Conservation (phyloP, 2,329 filamentous ascomycete genomes). For the Boeremia lycopersici region DNA sequence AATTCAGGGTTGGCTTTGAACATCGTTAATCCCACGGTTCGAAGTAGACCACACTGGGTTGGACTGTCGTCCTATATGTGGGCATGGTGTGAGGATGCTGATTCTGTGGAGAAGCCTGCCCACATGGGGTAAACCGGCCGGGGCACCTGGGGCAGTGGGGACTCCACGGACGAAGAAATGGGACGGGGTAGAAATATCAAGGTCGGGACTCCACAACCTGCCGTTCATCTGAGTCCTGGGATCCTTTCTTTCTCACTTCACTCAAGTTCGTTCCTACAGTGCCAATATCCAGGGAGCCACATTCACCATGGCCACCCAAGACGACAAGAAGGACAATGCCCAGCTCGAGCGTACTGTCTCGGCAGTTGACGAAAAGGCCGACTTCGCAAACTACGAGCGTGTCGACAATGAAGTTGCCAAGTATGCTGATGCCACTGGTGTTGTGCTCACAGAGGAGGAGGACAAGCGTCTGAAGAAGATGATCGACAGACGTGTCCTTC, state of each 20-base stretch:
- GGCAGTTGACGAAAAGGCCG: conserved; percentile 54
- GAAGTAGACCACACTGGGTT: conserved; percentile 14
- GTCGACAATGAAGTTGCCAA: conserved; percentile 74
- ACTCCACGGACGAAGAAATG: conserved; percentile 23
- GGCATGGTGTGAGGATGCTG: conserved; percentile 21
- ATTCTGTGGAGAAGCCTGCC: conserved; percentile 29
- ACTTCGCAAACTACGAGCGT: conserved; percentile 62
- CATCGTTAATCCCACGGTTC: conserved; percentile 8
- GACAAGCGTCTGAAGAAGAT: conserved; percentile 65
- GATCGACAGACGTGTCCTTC: conserved; percentile 71
- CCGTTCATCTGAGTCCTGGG: conserved; percentile 26
- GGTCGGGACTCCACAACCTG: conserved; percentile 19
- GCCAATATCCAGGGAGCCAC: conserved; percentile 17
- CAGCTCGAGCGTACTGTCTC: conserved; percentile 59
- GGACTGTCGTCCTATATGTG: conserved; percentile 9
- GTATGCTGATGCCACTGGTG: conserved; percentile 63
- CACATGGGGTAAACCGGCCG: conserved; percentile 28
- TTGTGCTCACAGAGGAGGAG: conserved; percentile 64
- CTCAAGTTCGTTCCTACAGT: conserved; percentile 14
- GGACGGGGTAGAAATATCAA: conserved; percentile 33
- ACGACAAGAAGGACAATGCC: conserved; percentile 43
- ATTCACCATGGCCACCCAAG: conserved; percentile 29
- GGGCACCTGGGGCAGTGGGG: conserved; percentile 21
- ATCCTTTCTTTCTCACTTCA: conserved; percentile 14
- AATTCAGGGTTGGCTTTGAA: conserved; percentile 14